Evolutionary conservation across 768 basidiomycete species (phyloP).

Genomic region (Amanita rimosa): DNA sequence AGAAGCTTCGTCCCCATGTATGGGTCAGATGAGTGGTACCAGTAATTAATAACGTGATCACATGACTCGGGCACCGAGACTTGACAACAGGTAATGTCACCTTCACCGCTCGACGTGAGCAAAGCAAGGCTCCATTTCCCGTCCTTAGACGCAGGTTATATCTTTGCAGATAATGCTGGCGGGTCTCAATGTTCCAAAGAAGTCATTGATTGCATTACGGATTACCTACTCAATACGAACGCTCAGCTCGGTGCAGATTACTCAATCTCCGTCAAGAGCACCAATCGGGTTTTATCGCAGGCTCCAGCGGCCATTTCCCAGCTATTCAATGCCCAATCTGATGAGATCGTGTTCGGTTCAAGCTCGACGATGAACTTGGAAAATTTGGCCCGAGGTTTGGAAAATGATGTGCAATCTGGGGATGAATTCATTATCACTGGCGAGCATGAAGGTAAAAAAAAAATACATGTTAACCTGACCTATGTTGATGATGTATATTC

Average conservation of each 20-base stretch:
- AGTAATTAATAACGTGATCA: too few species aligned
- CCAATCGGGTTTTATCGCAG: constrained; percentile 29
- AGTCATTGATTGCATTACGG: constrained; percentile 47
- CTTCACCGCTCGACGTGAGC: constrained; percentile 28
- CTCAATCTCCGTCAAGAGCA: constrained; percentile 40
- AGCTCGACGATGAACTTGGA: constrained; percentile 62
- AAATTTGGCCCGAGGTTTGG: constrained; percentile 56
- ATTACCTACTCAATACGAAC: constrained; percentile 65
- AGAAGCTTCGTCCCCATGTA: too few species aligned
- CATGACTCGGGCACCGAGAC: too few species aligned
- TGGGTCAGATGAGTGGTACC: too few species aligned
- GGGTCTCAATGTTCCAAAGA: constrained; percentile 51
- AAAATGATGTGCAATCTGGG: constrained; percentile 36
- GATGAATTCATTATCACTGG: constrained; percentile 74
- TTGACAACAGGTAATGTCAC: too few species aligned
- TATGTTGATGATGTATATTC: neutral
- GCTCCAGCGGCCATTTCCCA: constrained; percentile 41
- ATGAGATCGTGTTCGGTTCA: constrained; percentile 40
- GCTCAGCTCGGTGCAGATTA: constrained; percentile 69
- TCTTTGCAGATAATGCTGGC: constrained; percentile 71
- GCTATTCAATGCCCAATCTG: constrained; percentile 53
- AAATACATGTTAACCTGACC: constrained; percentile 3
- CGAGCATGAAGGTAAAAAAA: constrained; percentile 61
- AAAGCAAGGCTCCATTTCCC: constrained; percentile 54
- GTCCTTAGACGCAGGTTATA: constrained; percentile 42